Evolutionary conservation across 2,329 filamentous ascomycete genomes (phyloP), one percentile per base, ranked within the genome.

Genomic region (Xylaria hypoxylon): DNA sequence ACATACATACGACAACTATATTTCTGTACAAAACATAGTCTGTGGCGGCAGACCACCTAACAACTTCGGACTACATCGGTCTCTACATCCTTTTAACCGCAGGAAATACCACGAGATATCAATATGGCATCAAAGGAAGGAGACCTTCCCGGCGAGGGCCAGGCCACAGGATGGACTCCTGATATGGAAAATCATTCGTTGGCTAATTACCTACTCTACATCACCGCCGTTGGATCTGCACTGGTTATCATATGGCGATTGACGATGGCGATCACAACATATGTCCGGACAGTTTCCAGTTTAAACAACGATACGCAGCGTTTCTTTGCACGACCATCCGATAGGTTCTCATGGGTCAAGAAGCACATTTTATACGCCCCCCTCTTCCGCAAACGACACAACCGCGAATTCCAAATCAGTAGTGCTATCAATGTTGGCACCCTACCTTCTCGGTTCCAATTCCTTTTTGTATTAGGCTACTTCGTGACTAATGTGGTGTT

Each of bases 231-330:
- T 57, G 82, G 94, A 58, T 85, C 90, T 13, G 84, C 78, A 40
- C 83, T 85, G 56, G 83, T 94, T 72, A 83, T 92, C 69, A 72
- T 89, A 69, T 95, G 92, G 87, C 88, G 90, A 68, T 78, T 90
- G 69, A 79, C 83, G 61, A 84, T 88, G 57, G 84, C 86, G 61
- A 80, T 91, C 63, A 82, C 87, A 64, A 87, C 86, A 71, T 90
- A 96, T 75, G 82, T 94, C 42, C 88, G 94, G 69, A 90, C 87
- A 28, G 84, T 97, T 50, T 86, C 91, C 47, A 93, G 90, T 74
- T 85, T 97, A 71, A 90, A 87, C 80, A 93, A 93, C 80, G 90
- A 92, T 70, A 90, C 85, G 1, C 94, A 97, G 78, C 85, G 87
- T 67, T 97, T 93, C 81, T 97, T 94, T 76, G 86, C 89, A 51